Evolutionary conservation across 2,329 filamentous ascomycete genomes (phyloP).

Genomic region (Ceratocystis cubensis): DNA sequence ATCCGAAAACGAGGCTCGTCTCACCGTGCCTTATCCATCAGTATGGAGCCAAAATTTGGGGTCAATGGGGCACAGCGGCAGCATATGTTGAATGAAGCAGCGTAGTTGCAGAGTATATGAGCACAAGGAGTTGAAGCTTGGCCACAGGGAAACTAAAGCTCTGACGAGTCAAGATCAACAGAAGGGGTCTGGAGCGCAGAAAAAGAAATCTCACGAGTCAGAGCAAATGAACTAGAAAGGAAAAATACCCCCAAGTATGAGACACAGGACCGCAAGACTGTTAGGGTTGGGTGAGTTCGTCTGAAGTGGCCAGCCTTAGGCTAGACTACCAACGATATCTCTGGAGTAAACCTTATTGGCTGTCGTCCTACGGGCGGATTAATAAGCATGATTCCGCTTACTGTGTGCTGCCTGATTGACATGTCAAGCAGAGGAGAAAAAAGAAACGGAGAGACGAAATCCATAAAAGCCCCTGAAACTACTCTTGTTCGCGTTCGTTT

Average conservation of each 20-base stretch:
- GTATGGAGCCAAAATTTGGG: slow-evolving; percentile 22
- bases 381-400: too few species aligned
- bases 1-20: slow-evolving; percentile 16
- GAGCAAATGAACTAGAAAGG: too few species aligned
- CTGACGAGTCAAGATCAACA: not conserved
- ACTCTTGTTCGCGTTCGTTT: slow-evolving; percentile 20
- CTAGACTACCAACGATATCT: too few species aligned
- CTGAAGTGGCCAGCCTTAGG: too few species aligned
- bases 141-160: not conserved
- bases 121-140: slow-evolving; percentile 3
- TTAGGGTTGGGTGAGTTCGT: too few species aligned
- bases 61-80: not conserved
- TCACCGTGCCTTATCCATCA: slow-evolving; percentile 22
- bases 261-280: too few species aligned
- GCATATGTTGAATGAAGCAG: slow-evolving; percentile 6
- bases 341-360: too few species aligned
- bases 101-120: not conserved
- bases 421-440: too few species aligned
- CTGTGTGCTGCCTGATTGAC: too few species aligned
- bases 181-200: not conserved
- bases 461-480: not conserved
- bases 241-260: too few species aligned
- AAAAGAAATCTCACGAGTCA: too few species aligned
- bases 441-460: not conserved
- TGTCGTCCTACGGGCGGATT: too few species aligned